These are phyloP conservation scores for Millerozyma miso DNA, from an alignment of 805 yeast genomes.

Conservation along the genomic window DNA sequence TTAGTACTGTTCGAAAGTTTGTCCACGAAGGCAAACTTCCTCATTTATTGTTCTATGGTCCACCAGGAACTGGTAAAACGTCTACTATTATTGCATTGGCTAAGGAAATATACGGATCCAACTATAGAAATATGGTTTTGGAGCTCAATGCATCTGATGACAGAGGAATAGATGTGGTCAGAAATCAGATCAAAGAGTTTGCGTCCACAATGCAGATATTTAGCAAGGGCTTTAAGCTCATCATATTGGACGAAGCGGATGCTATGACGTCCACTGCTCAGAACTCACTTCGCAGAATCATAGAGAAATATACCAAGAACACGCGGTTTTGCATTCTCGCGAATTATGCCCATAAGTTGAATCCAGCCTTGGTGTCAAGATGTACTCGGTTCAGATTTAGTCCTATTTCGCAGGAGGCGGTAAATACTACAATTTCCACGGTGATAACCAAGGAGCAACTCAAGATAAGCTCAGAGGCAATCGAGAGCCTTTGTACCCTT, in stretches of 20 bases:
- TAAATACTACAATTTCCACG: constrained; percentile 59
- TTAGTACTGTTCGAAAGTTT: constrained; percentile 79
- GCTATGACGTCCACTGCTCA: constrained; percentile 90
- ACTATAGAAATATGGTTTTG: constrained; percentile 81
- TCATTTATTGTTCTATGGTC: constrained; percentile 90
- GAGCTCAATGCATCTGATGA: constrained; percentile 97
- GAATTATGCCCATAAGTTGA: constrained; percentile 90
- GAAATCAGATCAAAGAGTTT: constrained; percentile 94
- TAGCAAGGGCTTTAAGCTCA: constrained; percentile 76
- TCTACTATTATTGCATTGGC: constrained; percentile 87
- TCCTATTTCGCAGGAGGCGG: constrained; percentile 68
- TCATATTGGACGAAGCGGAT: constrained; percentile 94
- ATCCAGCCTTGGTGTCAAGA: constrained; percentile 90
- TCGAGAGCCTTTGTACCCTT: constrained; percentile 59
- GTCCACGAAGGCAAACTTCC: constrained; percentile 82
- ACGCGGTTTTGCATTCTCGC: constrained; percentile 96
- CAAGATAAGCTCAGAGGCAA: constrained; percentile 54
- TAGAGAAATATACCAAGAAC: constrained; percentile 89
- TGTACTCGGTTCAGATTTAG: constrained; percentile 93
- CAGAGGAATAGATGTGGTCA: constrained; percentile 96
- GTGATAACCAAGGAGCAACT: constrained; percentile 71
- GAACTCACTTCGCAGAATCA: constrained; percentile 75
- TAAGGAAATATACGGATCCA: constrained; percentile 75
- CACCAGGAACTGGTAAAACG: constrained; percentile 93
- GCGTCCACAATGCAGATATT: constrained; percentile 95